Evolutionary conservation across 2,329 filamentous ascomycete species (phyloP).

Genomic region (Metarhizium brunneum): DNA sequence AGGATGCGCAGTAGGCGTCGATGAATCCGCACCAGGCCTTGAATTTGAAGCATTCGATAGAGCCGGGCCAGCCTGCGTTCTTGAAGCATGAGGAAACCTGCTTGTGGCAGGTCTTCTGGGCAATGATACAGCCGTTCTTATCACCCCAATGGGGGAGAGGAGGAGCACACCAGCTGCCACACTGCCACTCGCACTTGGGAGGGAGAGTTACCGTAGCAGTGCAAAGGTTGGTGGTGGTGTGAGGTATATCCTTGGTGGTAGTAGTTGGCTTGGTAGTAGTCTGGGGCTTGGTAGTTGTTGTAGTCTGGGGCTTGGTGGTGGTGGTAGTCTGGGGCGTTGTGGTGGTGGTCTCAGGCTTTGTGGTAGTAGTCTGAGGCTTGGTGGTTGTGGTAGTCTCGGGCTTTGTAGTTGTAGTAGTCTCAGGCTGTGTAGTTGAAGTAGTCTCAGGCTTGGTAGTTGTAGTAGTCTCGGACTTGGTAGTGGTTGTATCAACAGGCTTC

Average conservation of each 20-base stretch:
- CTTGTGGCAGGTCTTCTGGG: constrained; percentile 34
- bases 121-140: constrained; percentile 28
- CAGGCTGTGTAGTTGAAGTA: constrained; percentile 17
- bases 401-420: constrained; percentile 16
- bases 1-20: constrained; percentile 31
- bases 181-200: constrained; percentile 43
- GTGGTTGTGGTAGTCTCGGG: constrained; percentile 1
- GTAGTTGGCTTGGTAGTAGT: constrained; percentile 13
- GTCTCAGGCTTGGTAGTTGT: constrained; percentile 1
- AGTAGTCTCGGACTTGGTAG: constrained; percentile 1
- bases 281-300: constrained; percentile 3
- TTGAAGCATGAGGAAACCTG: constrained; percentile 43
- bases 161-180: constrained; percentile 43
- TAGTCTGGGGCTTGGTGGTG: background rate
- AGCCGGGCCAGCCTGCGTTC: constrained; percentile 39
- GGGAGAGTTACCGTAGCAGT: constrained; percentile 35
- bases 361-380: background rate
- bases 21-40: constrained; percentile 39
- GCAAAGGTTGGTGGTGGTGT: constrained; percentile 33
- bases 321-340: background rate
- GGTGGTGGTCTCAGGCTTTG: constrained; percentile 8
- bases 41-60: constrained; percentile 41
- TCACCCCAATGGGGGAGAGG: constrained; percentile 40
- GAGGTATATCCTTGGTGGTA: constrained; percentile 15
- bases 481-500: background rate